phyloP scores from a whole-genome alignment of 805 yeast genomes.

The Cyberlindnera subsufficiens region DNA sequence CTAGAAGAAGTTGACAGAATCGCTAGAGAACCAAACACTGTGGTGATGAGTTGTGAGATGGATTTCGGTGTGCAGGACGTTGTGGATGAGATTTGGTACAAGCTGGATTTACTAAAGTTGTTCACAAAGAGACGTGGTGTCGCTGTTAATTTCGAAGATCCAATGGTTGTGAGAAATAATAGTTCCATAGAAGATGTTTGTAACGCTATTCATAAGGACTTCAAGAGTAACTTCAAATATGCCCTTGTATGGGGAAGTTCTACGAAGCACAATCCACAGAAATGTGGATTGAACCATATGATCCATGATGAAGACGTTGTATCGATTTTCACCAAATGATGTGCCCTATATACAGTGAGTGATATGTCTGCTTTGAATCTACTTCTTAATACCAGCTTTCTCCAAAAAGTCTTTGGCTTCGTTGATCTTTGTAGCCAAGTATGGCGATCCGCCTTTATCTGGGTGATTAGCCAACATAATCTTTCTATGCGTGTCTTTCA shows the following conservation, averaged over 20 bases:
- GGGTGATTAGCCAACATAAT: slow-evolving; percentile 91
- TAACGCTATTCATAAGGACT: slow-evolving; percentile 86
- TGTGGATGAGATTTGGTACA: slow-evolving; percentile 90
- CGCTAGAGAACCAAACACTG: slow-evolving; percentile 89
- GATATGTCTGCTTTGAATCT: background rate
- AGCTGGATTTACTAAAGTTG: slow-evolving; percentile 70
- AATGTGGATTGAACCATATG: slow-evolving; percentile 81
- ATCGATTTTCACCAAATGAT: slow-evolving; percentile 75
- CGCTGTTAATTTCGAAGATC: slow-evolving; percentile 77
- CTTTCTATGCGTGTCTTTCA: slow-evolving; percentile 75
- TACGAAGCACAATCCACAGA: slow-evolving; percentile 93
- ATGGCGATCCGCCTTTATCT: slow-evolving; percentile 90
- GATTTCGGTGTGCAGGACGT: slow-evolving; percentile 84
- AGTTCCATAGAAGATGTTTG: slow-evolving; percentile 84
- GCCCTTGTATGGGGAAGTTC: slow-evolving; percentile 97
- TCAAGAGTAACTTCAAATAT: slow-evolving; percentile 86
- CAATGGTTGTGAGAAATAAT: slow-evolving; percentile 80
- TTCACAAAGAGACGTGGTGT: slow-evolving; percentile 87
- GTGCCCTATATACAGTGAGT: too few relatives aligned
- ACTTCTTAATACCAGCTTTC: slow-evolving; percentile 35
- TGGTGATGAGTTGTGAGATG: slow-evolving; percentile 88
- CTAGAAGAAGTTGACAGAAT: slow-evolving; percentile 89
- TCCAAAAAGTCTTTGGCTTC: slow-evolving; percentile 83
- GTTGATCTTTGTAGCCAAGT: slow-evolving; percentile 83
- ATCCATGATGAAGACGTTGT: slow-evolving; percentile 94